Percentiles rank a stretch among this genome's conserved stretches.
phyloP scores from a whole-genome alignment of 2,329 filamentous ascomycete genomes.

The Penicillium sp. region DNA sequence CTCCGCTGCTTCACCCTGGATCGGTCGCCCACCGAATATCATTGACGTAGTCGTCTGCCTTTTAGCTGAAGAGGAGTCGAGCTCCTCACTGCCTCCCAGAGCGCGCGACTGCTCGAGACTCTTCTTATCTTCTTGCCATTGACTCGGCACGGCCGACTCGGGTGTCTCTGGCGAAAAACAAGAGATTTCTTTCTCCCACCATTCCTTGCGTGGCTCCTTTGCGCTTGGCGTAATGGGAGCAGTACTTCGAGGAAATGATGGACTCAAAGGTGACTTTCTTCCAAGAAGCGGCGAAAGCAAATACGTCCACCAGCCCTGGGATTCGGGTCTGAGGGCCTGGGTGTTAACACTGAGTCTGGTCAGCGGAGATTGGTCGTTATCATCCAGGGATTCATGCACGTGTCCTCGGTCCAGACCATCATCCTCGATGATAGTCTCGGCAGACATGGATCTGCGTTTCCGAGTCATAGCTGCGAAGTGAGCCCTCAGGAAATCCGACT shows the following conservation, averaged over 20 bases:
- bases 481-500: slow-evolving; percentile 19
- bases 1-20: slow-evolving; percentile 45
- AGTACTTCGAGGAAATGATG: slow-evolving; percentile 27
- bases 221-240: slow-evolving; percentile 5
- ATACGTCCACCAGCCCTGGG: slow-evolving; percentile 56
- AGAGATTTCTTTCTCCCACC: slow-evolving; percentile 28
- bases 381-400: neutral
- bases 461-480: slow-evolving; percentile 26
- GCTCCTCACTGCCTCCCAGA: slow-evolving; percentile 2
- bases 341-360: slow-evolving; percentile 43
- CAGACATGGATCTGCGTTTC: slow-evolving; percentile 39
- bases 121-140: slow-evolving; percentile 14
- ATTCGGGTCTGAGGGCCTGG: slow-evolving; percentile 44
- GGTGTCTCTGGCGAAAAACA: slow-evolving; percentile 39
- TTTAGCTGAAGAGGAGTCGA: slow-evolving; percentile 1
- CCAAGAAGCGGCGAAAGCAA: slow-evolving; percentile 50
- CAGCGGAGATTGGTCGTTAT: slow-evolving; percentile 36
- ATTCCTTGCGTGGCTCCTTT: slow-evolving; percentile 8
- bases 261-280: slow-evolving; percentile 32
- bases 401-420: slow-evolving; percentile 23
- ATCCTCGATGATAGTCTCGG: slow-evolving; percentile 45
- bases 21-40: slow-evolving; percentile 31
- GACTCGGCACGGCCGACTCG: slow-evolving; percentile 24
- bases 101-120: slow-evolving; percentile 23
- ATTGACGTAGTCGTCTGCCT: slow-evolving; percentile 26